Evolutionary conservation across 2,329 filamentous ascomycete species (phyloP).

Genomic region (Nemania abortiva): DNA sequence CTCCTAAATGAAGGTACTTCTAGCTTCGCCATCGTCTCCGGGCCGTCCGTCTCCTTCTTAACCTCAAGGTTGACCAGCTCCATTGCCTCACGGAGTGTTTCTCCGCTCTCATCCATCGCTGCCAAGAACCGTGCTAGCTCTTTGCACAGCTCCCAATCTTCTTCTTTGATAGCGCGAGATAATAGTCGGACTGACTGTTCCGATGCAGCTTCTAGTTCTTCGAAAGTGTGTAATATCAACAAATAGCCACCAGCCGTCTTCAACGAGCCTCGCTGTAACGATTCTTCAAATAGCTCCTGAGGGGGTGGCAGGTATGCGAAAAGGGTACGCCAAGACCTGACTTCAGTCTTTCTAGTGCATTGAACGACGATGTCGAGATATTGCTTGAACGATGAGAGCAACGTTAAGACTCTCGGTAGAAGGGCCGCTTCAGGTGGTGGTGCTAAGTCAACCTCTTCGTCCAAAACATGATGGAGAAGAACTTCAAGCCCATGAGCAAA

Average conservation of each 20-base stretch:
- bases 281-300: constrained; percentile 93
- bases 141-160: constrained; percentile 95
- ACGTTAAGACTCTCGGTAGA: constrained; percentile 72
- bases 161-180: constrained; percentile 81
- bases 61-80: constrained; percentile 66
- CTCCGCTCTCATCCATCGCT: constrained; percentile 87
- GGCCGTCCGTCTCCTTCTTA: constrained; percentile 52
- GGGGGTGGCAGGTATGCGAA: constrained; percentile 93
- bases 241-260: constrained; percentile 97
- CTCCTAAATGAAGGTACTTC: constrained; percentile 50
- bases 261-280: constrained; percentile 82
- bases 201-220: constrained; percentile 75
- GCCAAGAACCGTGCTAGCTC: constrained; percentile 95
- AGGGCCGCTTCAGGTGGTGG: constrained; percentile 73
- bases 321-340: constrained; percentile 92
- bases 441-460: constrained; percentile 87
- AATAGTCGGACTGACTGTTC: constrained; percentile 86
- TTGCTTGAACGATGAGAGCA: constrained; percentile 79
- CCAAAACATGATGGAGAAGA: constrained; percentile 89
- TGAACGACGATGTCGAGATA: constrained; percentile 97
- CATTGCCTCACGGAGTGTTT: constrained; percentile 80
- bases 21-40: constrained; percentile 50
- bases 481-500: constrained; percentile 94
- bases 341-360: constrained; percentile 96
- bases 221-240: constrained; percentile 89